phyloP scores from a whole-genome alignment of 495 filamentous ascomycete genomes.

The Neurospora intermedia region DNA sequence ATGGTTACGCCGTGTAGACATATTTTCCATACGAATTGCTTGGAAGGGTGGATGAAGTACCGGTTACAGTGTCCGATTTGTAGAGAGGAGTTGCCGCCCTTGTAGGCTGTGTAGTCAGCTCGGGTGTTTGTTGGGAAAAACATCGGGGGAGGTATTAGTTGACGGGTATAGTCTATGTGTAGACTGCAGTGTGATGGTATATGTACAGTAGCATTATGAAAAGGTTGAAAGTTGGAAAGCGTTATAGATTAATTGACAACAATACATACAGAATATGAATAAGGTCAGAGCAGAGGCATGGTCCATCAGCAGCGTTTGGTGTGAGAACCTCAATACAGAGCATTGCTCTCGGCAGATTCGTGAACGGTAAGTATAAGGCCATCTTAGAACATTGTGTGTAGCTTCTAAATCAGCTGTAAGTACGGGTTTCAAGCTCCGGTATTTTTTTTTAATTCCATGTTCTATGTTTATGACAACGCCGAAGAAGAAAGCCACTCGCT shows the following conservation, averaged over 20 bases:
- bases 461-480: background rate
- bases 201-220: background rate
- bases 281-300: background rate
- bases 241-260: background rate
- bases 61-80: constrained; percentile 93
- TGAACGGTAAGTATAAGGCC: background rate
- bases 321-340: background rate
- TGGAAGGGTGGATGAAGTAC: constrained; percentile 95
- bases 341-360: background rate
- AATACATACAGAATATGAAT: background rate
- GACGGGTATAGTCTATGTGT: background rate
- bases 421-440: background rate
- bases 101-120: constrained; percentile 34
- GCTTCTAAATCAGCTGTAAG: background rate
- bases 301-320: background rate
- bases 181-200: background rate
- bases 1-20: constrained; percentile 98
- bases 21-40: constrained; percentile 86
- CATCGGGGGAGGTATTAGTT: background rate
- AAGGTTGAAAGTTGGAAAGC: background rate
- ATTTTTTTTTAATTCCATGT: background rate
- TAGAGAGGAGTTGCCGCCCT: constrained; percentile 73
- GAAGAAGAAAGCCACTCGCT: background rate
- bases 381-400: background rate
- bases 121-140: background rate